Percentiles rank a stretch among this genome's conserved stretches.
Conservation (phyloP, 768 basidiomycete genomes). For the Phylloporus sp. region DNA sequence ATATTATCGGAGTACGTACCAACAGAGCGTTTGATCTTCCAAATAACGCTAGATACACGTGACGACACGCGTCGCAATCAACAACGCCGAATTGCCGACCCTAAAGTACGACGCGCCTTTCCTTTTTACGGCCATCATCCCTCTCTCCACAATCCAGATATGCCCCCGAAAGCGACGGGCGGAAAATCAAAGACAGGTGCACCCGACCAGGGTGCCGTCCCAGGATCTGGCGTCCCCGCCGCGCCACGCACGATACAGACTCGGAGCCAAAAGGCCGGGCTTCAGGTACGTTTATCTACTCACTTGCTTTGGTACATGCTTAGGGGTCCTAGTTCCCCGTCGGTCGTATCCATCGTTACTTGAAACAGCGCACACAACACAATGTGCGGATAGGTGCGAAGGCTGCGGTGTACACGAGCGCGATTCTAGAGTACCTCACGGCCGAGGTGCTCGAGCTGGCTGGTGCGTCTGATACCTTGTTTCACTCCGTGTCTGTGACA, state of each 20-base stretch:
- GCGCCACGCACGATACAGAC: conserved; percentile 49
- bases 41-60: conserved; percentile 13
- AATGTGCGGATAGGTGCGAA: conserved; percentile 97
- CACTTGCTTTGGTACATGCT: background rate
- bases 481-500: background rate
- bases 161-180: conserved; percentile 55
- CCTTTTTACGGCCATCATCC: conserved; percentile 29
- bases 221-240: conserved; percentile 31
- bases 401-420: conserved; percentile 94
- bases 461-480: conserved; percentile 46
- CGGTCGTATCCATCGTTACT: conserved; percentile 94
- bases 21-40: too few relatives aligned
- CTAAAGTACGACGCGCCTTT: conserved; percentile 33
- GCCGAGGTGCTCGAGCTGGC: conserved; percentile 96
- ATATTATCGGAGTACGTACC: too few relatives aligned
- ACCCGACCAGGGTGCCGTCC: conserved; percentile 14
- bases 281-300: conserved; percentile 56
- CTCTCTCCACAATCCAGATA: conserved; percentile 14
- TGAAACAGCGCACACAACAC: conserved; percentile 89
- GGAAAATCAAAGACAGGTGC: conserved; percentile 59
- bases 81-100: conserved; percentile 32
- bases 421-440: conserved; percentile 93
- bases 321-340: conserved; percentile 72
- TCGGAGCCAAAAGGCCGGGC: conserved; percentile 78
- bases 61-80: conserved; percentile 28